Base-by-base conservation (phyloP, 2,329 filamentous ascomycete species). In the Dothistroma septosporum region DNA sequence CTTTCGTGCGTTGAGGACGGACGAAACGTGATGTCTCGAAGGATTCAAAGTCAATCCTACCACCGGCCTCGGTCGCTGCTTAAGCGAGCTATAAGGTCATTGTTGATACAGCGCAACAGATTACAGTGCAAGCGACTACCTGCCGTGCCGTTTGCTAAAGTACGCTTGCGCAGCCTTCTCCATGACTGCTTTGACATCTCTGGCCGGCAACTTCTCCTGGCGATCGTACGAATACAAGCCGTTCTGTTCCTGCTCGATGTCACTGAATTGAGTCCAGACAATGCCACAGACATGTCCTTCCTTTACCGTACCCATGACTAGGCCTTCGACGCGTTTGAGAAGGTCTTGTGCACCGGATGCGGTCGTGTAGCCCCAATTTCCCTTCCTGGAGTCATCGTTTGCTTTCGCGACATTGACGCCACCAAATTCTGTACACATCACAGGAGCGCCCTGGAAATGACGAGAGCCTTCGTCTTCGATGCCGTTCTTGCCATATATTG, bases 321-420 rank as follows among this genome's bases (percentile, higher is more conserved):
- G 76, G 53, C 78, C 82, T 68, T 86, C 82, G 44, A 88, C 78
- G 2, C 86, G 74, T 61, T 78, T 76, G 19, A 89, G 75, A 58
- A 89, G 69, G 65, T 89, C 87, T 16, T 81, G 76, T 0, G 84
- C 74, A 67, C 88, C 83, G 0, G 73, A 79, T 0, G 86, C 87
- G 0, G 86, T 89, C 0, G 85, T 89, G 68, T 89, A 89, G 0
- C 86, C 87, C 87, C 87, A 89, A 59, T 86, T 83, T 10, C 79
- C 79, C 0, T 79, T 67, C 14, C 65, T 53, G 6, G 55, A 57
- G 19, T 67, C 63, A 24, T 74, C 73, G 47, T 78, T 77, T 0
- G 77, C 73, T 0, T 80, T 78, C 0, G 83, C 82, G 66, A 89
- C 87, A 67, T 88, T 89, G 47, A 89, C 83, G 3, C 87, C 87